These are phyloP conservation scores for Copromyces sp. DNA, from an alignment of 495 filamentous ascomycete species.

Conservation along the genomic window DNA sequence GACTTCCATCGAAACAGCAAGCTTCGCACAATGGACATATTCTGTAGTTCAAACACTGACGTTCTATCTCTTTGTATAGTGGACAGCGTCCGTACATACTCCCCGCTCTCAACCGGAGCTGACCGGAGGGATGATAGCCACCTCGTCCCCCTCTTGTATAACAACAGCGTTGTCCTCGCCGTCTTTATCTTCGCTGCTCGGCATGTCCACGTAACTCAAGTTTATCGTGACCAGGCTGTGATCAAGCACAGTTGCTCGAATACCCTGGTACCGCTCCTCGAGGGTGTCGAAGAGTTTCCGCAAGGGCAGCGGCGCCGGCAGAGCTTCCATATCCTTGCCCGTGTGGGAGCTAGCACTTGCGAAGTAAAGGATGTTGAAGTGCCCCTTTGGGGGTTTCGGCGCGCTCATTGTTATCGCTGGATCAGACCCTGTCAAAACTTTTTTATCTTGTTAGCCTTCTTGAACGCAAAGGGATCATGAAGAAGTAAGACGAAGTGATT, in stretches of 20 bases:
- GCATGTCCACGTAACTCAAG: constrained; percentile 74
- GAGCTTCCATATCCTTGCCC: constrained; percentile 53
- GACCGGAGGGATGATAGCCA: constrained; percentile 94
- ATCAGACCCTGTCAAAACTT: background rate
- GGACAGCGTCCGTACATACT: background rate
- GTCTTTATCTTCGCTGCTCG: constrained; percentile 29
- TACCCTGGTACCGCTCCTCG: constrained; percentile 75
- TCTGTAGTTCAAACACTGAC: constrained; percentile 6
- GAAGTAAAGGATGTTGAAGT: constrained; percentile 84
- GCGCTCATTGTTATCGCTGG: constrained; percentile 17
- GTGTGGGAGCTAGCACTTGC: constrained; percentile 69
- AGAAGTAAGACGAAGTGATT: background rate
- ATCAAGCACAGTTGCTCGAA: constrained; percentile 56
- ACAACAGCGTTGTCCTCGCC: constrained; percentile 30
- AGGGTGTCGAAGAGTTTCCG: constrained; percentile 55
- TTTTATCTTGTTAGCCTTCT: background rate
- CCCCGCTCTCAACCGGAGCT: constrained; percentile 53
- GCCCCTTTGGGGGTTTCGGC: constrained; percentile 37
- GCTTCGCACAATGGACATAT: background rate
- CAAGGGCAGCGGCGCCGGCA: constrained; percentile 64
- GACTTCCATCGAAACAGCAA: background rate
- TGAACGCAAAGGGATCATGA: background rate
- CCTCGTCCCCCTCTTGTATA: constrained; percentile 75
- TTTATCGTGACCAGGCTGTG: constrained; percentile 82
- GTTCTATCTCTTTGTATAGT: constrained; percentile 12